Conservation (phyloP, 2,329 filamentous ascomycete species). For the Penicillium corylophilum region DNA sequence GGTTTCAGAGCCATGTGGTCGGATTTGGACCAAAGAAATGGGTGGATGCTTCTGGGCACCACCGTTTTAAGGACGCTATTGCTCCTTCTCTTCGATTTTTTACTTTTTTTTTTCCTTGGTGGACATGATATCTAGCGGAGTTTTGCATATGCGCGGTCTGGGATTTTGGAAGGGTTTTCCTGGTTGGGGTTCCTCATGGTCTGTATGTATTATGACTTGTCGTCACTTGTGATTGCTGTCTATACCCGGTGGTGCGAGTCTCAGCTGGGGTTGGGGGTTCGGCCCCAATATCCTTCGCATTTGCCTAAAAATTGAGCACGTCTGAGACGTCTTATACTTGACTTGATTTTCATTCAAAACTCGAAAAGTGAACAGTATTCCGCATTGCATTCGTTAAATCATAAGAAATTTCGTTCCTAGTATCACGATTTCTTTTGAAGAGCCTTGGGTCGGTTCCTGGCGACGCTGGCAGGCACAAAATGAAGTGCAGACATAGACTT, state of each 20-base stretch:
- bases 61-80: slow-evolving; percentile 17
- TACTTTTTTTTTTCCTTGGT: slow-evolving; percentile 14
- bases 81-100: slow-evolving; percentile 6
- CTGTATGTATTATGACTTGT: slow-evolving; percentile 22
- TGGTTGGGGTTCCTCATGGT: slow-evolving; percentile 7
- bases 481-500: slow-evolving; percentile 46
- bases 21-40: not conserved
- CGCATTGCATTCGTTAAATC: not conserved
- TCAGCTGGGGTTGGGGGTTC: slow-evolving; percentile 2
- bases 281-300: not conserved
- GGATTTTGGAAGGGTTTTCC: slow-evolving; percentile 4
- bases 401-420: not conserved
- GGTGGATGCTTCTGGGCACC: not conserved
- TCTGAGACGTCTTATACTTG: not conserved
- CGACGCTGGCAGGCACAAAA: slow-evolving; percentile 47
- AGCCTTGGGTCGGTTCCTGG: slow-evolving; percentile 27
- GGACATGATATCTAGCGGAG: slow-evolving; percentile 25
- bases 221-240: slow-evolving; percentile 18
- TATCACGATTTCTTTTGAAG: slow-evolving; percentile 14
- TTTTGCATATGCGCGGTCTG: slow-evolving; percentile 18
- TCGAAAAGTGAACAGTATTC: not conserved
- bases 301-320: not conserved
- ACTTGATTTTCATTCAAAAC: not conserved
- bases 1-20: not conserved
- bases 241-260: slow-evolving; percentile 20